Percentiles rank a stretch among this genome's conserved stretches.
Evolutionary conservation across 768 basidiomycete genomes (phyloP).

Genomic region (Heimioporus sp.): DNA sequence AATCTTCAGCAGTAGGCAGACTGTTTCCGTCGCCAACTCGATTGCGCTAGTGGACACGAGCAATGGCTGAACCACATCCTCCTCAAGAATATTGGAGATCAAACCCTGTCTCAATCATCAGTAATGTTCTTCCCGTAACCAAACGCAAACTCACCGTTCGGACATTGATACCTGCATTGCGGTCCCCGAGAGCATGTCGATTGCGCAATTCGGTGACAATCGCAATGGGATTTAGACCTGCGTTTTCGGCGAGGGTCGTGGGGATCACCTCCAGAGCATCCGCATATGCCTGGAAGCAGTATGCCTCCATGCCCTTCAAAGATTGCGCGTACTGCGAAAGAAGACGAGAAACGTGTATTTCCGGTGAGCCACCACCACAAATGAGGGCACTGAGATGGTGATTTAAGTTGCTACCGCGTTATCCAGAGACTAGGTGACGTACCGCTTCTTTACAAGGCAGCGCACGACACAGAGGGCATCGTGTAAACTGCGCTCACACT

Average conservation of each 20-base stretch:
- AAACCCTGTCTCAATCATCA: conserved; percentile 59
- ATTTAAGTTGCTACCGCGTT: neutral
- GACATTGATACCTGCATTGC: conserved; percentile 96
- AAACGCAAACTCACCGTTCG: conserved; percentile 65
- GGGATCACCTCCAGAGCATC: conserved; percentile 98
- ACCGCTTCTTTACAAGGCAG: conserved; percentile 98
- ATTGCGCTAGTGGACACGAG: conserved; percentile 94
- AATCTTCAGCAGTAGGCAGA: conserved; percentile 93
- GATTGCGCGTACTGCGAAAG: conserved; percentile 90
- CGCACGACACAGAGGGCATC: conserved; percentile 99
- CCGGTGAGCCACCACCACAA: conserved; percentile 95
- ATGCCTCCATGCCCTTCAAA: conserved; percentile 96
- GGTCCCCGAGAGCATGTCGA: conserved; percentile 92
- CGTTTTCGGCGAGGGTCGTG: conserved; percentile 96
- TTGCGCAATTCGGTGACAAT: conserved; percentile 98
- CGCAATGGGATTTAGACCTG: conserved; percentile 94
- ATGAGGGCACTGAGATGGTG: conserved; percentile 69
- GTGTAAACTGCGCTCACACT: conserved; percentile 95
- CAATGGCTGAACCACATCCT: conserved; percentile 95
- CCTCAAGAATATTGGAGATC: conserved; percentile 96
- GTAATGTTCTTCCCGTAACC: neutral
- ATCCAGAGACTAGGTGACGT: conserved; percentile 17
- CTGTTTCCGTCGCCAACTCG: conserved; percentile 95
- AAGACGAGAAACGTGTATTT: conserved; percentile 93
- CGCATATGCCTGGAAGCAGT: conserved; percentile 98